Conservation (phyloP, 352 stramenopile species). For the Globisporangium paddicum region DNA sequence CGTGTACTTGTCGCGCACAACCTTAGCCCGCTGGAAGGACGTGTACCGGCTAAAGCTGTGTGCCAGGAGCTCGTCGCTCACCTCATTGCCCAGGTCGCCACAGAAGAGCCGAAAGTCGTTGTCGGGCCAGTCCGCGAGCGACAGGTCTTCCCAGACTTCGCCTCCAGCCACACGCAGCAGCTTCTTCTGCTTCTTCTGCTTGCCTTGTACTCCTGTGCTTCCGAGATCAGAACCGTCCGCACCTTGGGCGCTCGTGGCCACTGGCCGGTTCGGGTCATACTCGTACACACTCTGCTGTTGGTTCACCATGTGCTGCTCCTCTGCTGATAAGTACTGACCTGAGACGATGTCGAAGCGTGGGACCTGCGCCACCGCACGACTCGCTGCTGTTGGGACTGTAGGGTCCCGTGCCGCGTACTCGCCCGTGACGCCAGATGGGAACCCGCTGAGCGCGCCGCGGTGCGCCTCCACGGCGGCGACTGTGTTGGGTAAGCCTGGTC, state of each 20-base stretch:
- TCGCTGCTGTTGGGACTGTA: neutral
- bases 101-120: slow-evolving; percentile 97
- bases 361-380: slow-evolving; percentile 18
- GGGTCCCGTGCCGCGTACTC: slow-evolving; percentile 29
- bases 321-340: slow-evolving; percentile 47
- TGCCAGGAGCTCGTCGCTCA: slow-evolving; percentile 84
- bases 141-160: slow-evolving; percentile 91
- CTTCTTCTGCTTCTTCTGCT: slow-evolving; percentile 33
- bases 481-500: slow-evolving; percentile 34
- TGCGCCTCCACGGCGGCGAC: slow-evolving; percentile 41
- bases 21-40: slow-evolving; percentile 74
- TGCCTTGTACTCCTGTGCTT: neutral
- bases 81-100: slow-evolving; percentile 92
- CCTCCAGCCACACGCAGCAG: slow-evolving; percentile 70
- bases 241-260: slow-evolving; percentile 1
- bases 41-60: slow-evolving; percentile 73
- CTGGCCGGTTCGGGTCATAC: slow-evolving; percentile 61
- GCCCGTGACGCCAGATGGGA: slow-evolving; percentile 46
- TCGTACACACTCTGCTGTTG: slow-evolving; percentile 82
- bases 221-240: neutral
- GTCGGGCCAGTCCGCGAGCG: slow-evolving; percentile 92
- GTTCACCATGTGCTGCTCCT: slow-evolving; percentile 81
- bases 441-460: slow-evolving; percentile 64
- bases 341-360: slow-evolving; percentile 69
- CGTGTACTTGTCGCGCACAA: slow-evolving; percentile 81